Evolutionary conservation across 1,284 basidiomycete species (phyloP).

Genomic region (Pseudozyma hubeiensis): DNA sequence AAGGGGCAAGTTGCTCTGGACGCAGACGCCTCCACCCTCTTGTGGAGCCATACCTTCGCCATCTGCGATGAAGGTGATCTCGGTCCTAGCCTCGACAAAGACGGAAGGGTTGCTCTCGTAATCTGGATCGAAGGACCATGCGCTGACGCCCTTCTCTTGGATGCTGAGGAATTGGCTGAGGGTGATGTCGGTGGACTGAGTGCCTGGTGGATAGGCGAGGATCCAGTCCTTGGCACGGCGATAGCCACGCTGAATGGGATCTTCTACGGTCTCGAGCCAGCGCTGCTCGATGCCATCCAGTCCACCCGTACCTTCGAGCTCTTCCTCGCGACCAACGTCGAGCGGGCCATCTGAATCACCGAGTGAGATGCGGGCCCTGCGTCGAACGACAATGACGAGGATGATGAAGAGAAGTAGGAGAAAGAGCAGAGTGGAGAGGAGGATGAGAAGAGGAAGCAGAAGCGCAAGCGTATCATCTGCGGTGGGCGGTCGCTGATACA

Average conservation of each 20-base stretch:
- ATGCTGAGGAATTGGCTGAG: constrained; percentile 67
- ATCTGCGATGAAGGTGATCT: constrained; percentile 67
- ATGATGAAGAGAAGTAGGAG: constrained; percentile 72
- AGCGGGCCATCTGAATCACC: constrained; percentile 90
- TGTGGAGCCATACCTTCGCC: constrained; percentile 67
- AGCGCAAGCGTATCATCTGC: constrained; percentile 57
- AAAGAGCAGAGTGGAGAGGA: constrained; percentile 90
- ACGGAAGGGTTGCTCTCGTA: constrained; percentile 67
- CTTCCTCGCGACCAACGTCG: constrained; percentile 84
- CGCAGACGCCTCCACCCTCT: constrained; percentile 66
- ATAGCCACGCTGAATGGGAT: constrained; percentile 79
- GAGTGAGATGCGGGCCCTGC: constrained; percentile 71
- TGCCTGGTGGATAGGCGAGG: constrained; percentile 43
- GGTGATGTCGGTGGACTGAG: constrained; percentile 66
- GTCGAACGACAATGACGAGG: constrained; percentile 60
- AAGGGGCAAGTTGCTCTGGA: constrained; percentile 67
- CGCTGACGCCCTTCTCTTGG: constrained; percentile 68
- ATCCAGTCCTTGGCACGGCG: constrained; percentile 84
- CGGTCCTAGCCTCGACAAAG: constrained; percentile 66
- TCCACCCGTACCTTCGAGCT: constrained; percentile 83
- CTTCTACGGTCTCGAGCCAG: constrained; percentile 88
- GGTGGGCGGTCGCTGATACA: constrained; percentile 43
- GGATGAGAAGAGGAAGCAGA: constrained; percentile 76
- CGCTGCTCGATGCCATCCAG: constrained; percentile 89
- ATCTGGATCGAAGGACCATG: constrained; percentile 67